Conservation (phyloP, 306 rosid species). For the Styphnolobium japonicum region DNA sequence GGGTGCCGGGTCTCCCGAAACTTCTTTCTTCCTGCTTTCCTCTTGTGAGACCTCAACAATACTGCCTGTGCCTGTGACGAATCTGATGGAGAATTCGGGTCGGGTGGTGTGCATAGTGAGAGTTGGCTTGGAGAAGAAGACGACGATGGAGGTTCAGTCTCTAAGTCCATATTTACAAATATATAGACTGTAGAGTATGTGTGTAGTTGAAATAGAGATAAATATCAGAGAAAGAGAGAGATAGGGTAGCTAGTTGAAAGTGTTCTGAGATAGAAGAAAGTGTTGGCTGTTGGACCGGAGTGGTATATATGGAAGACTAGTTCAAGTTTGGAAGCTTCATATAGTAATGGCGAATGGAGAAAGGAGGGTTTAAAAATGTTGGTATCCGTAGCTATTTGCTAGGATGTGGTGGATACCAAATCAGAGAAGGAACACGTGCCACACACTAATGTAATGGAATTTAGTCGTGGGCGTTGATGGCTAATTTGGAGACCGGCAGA, state of each 20-base stretch:
- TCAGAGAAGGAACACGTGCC: neutral
- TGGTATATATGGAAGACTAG: neutral
- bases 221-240: neutral
- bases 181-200: neutral
- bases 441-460: neutral
- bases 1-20: slow-evolving; percentile 36
- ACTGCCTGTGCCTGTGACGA: neutral
- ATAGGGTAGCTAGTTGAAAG: neutral
- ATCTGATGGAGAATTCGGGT: neutral
- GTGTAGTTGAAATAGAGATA: no score
- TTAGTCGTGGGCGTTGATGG: no score
- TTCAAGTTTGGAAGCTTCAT: no score
- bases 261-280: neutral
- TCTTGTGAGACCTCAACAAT: neutral
- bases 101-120: neutral
- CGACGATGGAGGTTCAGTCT: neutral
- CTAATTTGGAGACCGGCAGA: no score
- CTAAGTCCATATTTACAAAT: neutral
- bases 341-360: no score
- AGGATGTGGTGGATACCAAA: neutral
- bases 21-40: slow-evolving; percentile 31
- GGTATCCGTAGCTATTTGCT: no score
- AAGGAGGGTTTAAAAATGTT: neutral
- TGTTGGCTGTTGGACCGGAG: neutral
- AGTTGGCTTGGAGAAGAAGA: neutral